Evolutionary conservation across 805 yeast species (phyloP).

Genomic region (Ogataea siamensis): DNA sequence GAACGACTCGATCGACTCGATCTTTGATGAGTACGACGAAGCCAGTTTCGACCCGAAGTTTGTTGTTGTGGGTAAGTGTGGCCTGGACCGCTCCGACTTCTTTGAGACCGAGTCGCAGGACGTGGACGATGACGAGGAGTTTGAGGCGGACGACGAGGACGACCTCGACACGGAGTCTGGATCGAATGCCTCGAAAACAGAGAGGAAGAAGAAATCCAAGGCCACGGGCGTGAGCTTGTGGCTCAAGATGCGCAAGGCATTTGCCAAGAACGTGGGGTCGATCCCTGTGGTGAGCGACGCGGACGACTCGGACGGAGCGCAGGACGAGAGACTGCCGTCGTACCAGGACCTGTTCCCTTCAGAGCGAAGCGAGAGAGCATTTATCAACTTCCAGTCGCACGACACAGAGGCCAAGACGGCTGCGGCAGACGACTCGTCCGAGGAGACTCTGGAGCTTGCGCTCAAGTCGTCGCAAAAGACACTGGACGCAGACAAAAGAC

Average conservation of each 20-base stretch:
- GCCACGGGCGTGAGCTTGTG: constrained; percentile 30
- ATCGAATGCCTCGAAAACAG: background rate
- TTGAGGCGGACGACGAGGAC: constrained; percentile 26
- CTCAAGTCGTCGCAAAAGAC: constrained; percentile 39
- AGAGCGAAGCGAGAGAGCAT: constrained; percentile 32
- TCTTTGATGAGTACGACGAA: constrained; percentile 23
- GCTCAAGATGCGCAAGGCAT: constrained; percentile 34
- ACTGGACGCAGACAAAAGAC: constrained; percentile 72
- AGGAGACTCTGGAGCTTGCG: constrained; percentile 20
- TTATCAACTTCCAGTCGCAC: constrained; percentile 31
- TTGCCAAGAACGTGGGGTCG: constrained; percentile 14
- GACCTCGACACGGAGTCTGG: constrained; percentile 8
- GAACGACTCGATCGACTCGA: constrained; percentile 30
- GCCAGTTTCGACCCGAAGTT: constrained; percentile 21
- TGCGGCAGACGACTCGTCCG: constrained; percentile 2
- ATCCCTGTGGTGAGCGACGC: constrained; percentile 13
- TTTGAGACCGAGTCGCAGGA: constrained; percentile 15
- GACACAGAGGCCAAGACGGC: constrained; percentile 17
- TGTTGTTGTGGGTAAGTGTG: constrained; percentile 20
- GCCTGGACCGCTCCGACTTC: constrained; percentile 19
- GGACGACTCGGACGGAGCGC: constrained; percentile 22
- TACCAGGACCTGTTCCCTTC: constrained; percentile 76
- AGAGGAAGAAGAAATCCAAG: constrained; percentile 6
- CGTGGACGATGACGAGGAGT: constrained; percentile 14
- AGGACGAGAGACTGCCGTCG: constrained; percentile 55